Conservation (phyloP, 805 yeast genomes). For the Candida xyloterini region DNA sequence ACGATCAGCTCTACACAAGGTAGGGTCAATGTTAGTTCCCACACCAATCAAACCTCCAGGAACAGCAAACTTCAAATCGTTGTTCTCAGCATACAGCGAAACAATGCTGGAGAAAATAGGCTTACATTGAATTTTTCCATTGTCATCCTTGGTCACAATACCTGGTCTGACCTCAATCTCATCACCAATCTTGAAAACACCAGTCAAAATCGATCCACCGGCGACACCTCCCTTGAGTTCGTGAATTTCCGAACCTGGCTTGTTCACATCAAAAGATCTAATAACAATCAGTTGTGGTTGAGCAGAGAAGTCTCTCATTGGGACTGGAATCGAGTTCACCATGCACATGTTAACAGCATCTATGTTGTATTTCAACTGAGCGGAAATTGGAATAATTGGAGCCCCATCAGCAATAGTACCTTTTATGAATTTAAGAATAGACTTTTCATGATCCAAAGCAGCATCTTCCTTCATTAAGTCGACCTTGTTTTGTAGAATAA, state of each 20-base stretch:
- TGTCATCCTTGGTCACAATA: constrained; percentile 92
- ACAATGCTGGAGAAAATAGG: constrained; percentile 94
- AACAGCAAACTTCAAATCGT: constrained; percentile 96
- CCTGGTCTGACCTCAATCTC: constrained; percentile 99
- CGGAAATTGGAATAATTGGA: constrained; percentile 97
- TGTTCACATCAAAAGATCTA: constrained; percentile 97
- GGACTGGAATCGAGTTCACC: constrained; percentile 93
- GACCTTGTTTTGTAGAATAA: constrained; percentile 95
- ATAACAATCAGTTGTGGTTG: constrained; percentile 95
- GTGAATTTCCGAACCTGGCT: constrained; percentile 96
- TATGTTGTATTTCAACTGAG: constrained; percentile 96
- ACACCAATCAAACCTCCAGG: constrained; percentile 99
- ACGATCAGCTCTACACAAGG: constrained; percentile 98
- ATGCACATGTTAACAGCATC: constrained; percentile 98
- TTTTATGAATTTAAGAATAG: constrained; percentile 86
- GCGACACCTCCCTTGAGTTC: constrained; percentile 99
- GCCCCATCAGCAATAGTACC: constrained; percentile 99
- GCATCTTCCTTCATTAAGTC: constrained; percentile 97
- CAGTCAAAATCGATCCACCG: constrained; percentile 96
- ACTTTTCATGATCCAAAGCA: constrained; percentile 92
- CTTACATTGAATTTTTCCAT: constrained; percentile 85
- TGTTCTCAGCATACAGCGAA: constrained; percentile 94
- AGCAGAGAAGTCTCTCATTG: constrained; percentile 90
- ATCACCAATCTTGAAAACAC: constrained; percentile 96
- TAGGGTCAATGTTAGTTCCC: constrained; percentile 98